Conservation (phyloP, 345 rosid species). For the Salix udensis region DNA sequence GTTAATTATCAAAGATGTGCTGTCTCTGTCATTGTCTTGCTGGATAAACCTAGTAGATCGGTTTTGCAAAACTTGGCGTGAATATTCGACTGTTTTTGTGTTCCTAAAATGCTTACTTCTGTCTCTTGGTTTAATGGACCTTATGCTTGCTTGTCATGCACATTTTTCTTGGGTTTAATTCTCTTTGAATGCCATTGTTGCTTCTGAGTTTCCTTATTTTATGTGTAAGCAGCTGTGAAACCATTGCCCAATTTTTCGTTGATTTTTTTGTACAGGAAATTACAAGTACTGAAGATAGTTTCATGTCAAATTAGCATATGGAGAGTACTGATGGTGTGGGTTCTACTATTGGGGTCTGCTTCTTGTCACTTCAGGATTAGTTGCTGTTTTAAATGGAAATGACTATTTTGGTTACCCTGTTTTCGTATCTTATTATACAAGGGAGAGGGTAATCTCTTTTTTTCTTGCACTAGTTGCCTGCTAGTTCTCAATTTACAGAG, state of each 20-base stretch:
- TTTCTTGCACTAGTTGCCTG: slow-evolving; percentile 20
- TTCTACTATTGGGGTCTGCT: slow-evolving; percentile 23
- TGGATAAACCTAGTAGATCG: slow-evolving; percentile 36
- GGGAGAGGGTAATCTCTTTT: slow-evolving; percentile 44
- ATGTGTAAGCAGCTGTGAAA: slow-evolving; percentile 26
- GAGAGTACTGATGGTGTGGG: slow-evolving; percentile 31
- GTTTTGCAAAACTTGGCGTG: slow-evolving; percentile 38
- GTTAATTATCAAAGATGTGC: slow-evolving; percentile 26
- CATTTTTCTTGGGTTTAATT: slow-evolving; percentile 35
- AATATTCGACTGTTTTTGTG: slow-evolving; percentile 35
- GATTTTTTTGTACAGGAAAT: slow-evolving; percentile 16
- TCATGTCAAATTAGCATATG: slow-evolving; percentile 28
- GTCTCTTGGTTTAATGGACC: slow-evolving; percentile 39
- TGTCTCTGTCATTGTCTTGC: slow-evolving; percentile 28
- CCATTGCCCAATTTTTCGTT: slow-evolving; percentile 12
- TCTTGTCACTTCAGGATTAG: slow-evolving; percentile 27
- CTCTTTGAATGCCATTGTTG: slow-evolving; percentile 36
- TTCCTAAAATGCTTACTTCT: slow-evolving; percentile 42
- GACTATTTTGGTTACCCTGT: slow-evolving; percentile 31
- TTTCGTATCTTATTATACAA: slow-evolving; percentile 32
- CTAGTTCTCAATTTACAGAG: slow-evolving; percentile 22
- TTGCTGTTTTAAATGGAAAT: slow-evolving; percentile 30
- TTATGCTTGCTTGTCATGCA: slow-evolving; percentile 47
- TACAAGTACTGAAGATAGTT: slow-evolving; percentile 18
- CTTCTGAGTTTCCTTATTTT: slow-evolving; percentile 30